These are phyloP conservation scores for Euptelea pleiosperma DNA, from an alignment of 164 flowering plant species.

Conservation along the genomic window DNA sequence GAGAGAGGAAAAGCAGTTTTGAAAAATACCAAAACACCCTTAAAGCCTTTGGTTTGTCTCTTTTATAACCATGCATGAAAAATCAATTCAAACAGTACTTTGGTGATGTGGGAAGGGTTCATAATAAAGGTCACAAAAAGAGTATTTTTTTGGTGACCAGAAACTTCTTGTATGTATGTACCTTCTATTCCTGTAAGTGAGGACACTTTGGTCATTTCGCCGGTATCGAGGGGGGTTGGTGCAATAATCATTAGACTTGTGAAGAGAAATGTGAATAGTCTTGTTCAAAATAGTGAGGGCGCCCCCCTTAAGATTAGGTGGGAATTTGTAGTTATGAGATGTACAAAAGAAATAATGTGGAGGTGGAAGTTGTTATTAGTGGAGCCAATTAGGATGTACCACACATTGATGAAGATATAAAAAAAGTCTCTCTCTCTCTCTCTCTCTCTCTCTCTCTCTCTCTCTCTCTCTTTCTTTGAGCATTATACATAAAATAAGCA, in stretches of 20 bases:
- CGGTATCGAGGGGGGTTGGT: conserved; percentile 2
- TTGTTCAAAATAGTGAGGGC: conserved; percentile 3
- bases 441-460: conserved; percentile 18
- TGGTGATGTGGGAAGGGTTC: conserved; percentile 1
- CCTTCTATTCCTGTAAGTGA: conserved; percentile 10
- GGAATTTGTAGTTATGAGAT: conserved; percentile 22
- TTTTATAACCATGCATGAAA: not conserved
- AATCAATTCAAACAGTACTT: too few species aligned
- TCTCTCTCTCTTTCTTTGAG: conserved; percentile 13
- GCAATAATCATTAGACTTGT: conserved; percentile 19
- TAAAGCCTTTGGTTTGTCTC: not conserved
- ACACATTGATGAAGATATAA: conserved; percentile 8
- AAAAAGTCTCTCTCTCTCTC: conserved; percentile 17
- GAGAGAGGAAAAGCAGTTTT: too few species aligned
- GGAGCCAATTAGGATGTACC: conserved; percentile 15
- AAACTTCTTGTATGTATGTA: conserved; percentile 15
- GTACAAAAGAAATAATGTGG: conserved; percentile 19
- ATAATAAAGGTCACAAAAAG: conserved; percentile 9
- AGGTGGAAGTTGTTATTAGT: conserved; percentile 22
- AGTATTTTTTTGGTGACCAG: conserved; percentile 11
- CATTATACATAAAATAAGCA: not conserved
- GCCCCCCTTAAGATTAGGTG: conserved; percentile 22
- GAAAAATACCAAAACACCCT: not conserved
- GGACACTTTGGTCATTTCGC: conserved; percentile 15
- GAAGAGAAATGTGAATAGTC: conserved; percentile 30